Evolutionary conservation across 768 basidiomycete species (phyloP), one percentile per base, ranked within the genome.

Genomic region (Suillus subaureus): DNA sequence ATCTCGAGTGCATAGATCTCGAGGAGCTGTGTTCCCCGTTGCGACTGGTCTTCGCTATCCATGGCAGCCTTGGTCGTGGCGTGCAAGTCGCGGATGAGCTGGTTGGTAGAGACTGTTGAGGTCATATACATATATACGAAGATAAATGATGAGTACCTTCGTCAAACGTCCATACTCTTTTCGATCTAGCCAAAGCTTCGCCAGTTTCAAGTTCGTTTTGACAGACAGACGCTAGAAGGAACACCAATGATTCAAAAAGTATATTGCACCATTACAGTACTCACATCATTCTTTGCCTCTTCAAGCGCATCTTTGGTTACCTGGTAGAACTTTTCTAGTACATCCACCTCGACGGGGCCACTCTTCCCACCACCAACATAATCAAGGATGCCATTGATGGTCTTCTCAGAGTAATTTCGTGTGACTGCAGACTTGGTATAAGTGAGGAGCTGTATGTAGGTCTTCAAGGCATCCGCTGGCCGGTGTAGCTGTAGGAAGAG

Each of bases 1-100:
- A 99, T 99, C 77, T 99, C 97, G 49, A 99, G 88, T 1, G 97
- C 97, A 72, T 98, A 98, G 45, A 99, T 95, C 78, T 99, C 97
- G 33, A 99, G 85, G 12, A 99, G 83, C 68, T 97, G 90, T 1
- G 97, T 97, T 15, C 96, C 96, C 61, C 92, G 89, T 75, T 97
- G 96, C 54, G 97, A 97, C 73, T 93, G 90, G 70, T 93, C 91
- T 63, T 86, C 93, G 49, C 83, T 88, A 54, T 92, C 90, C 62
- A 82, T 85, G 28, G 79, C 79, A 15, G 84, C 81, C 28, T 81
- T 81, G 7, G 91, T 93, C 9, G 89, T 85, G 43, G 77, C 78
- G 70, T 94, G 89, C 31, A 94, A 80, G 69, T 95, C 93, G 54
- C 87, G 84, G 68, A 95, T 86, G 61, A 94, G 85, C 93, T 96